Evolutionary conservation across 805 yeast species (phyloP).

Genomic region (Torulaspora quercuum): DNA sequence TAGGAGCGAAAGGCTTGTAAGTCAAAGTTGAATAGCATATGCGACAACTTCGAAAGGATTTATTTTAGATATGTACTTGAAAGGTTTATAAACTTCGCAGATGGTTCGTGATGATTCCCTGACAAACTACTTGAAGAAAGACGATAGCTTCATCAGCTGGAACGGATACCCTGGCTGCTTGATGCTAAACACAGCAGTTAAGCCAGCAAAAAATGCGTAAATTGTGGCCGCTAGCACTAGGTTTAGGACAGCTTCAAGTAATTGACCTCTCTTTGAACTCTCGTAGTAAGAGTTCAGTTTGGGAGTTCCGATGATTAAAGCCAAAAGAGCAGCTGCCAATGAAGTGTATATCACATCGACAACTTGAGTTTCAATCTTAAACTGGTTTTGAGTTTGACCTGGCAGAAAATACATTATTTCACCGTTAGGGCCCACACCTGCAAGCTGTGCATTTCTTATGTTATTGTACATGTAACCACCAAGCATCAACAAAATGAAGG

Average conservation of each 20-base stretch:
- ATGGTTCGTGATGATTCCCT: no score
- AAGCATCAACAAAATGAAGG: constrained; percentile 69
- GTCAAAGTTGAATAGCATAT: constrained; percentile 2
- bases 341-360: constrained; percentile 69
- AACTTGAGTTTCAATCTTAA: constrained; percentile 86
- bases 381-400: constrained; percentile 70
- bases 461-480: constrained; percentile 93
- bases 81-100: no score
- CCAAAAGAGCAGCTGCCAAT: constrained; percentile 56
- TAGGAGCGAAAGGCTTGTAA: constrained; percentile 12
- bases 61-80: no score
- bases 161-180: constrained; percentile 80
- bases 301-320: constrained; percentile 58
- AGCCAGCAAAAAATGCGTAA: constrained; percentile 57
- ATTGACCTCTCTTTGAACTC: constrained; percentile 38
- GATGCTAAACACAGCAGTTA: constrained; percentile 61
- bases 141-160: constrained; percentile 44
- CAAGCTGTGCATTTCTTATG: constrained; percentile 65
- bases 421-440: constrained; percentile 43
- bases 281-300: constrained; percentile 20
- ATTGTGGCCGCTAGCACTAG: constrained; percentile 48
- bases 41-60: no score
- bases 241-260: constrained; percentile 33
- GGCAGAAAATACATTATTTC: constrained; percentile 50
- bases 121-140: constrained; percentile 17